Percentiles rank a stretch among this genome's conserved stretches.
Evolutionary conservation across 805 yeast genomes (phyloP).

Genomic region (Monosporozyma solicola): DNA sequence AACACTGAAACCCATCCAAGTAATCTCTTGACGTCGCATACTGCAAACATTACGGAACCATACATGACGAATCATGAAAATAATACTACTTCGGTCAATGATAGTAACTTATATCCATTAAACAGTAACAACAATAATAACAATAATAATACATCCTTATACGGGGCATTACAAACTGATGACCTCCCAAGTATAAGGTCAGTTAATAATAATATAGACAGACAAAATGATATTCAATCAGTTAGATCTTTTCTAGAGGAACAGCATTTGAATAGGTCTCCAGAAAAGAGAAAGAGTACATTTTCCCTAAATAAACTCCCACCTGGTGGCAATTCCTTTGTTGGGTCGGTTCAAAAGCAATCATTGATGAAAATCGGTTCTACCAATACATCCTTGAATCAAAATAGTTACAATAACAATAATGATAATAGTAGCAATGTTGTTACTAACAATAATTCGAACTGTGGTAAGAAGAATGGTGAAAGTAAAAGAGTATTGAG

Average conservation of each 20-base stretch:
- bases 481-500: slow-evolving; percentile 34
- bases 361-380: background rate
- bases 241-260: slow-evolving; percentile 19
- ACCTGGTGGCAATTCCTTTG: background rate
- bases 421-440: background rate
- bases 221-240: slow-evolving; percentile 17
- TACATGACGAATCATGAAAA: background rate
- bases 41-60: background rate
- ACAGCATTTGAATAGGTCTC: slow-evolving; percentile 14
- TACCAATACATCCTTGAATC: background rate
- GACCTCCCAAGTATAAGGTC: slow-evolving; percentile 17
- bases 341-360: background rate
- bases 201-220: slow-evolving; percentile 5
- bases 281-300: slow-evolving; percentile 20
- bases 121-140: slow-evolving; percentile 1
- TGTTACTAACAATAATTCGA: background rate
- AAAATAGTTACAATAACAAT: background rate
- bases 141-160: slow-evolving; percentile 3
- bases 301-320: slow-evolving; percentile 12
- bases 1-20: slow-evolving; percentile 10
- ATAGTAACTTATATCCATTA: background rate
- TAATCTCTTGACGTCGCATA: background rate
- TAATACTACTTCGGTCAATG: background rate
- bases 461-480: slow-evolving; percentile 1
- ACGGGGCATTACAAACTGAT: slow-evolving; percentile 4